Conservation (phyloP, 345 rosid genomes). For the Erucastrum elatum region DNA sequence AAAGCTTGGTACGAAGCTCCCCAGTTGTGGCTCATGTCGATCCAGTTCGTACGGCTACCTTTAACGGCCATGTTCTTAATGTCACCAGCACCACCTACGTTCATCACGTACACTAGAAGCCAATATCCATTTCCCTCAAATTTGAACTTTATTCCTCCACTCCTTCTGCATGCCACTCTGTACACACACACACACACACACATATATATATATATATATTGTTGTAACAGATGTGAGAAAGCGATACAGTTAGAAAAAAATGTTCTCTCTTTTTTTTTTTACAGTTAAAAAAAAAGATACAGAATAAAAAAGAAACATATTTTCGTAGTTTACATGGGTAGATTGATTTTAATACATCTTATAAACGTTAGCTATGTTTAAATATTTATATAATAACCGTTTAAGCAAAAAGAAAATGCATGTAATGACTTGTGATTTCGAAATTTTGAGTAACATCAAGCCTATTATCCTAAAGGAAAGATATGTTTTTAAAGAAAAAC, state of each 20-base stretch:
- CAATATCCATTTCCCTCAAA: constrained; percentile 64
- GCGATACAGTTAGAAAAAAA: too few relatives aligned
- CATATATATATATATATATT: not conserved
- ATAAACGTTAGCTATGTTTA: not conserved
- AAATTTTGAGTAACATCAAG: not conserved
- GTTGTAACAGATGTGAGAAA: too few relatives aligned
- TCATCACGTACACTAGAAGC: constrained; percentile 64
- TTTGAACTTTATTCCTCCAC: constrained; percentile 48
- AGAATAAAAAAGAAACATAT: too few relatives aligned
- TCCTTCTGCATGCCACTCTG: constrained; percentile 57
- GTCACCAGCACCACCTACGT: constrained; percentile 77
- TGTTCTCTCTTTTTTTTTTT: too few relatives aligned
- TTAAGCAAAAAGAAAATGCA: not conserved
- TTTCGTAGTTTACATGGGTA: not conserved
- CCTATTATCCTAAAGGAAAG: too few relatives aligned
- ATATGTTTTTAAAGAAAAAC: too few relatives aligned
- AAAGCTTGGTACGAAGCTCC: constrained; percentile 95
- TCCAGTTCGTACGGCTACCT: constrained; percentile 77
- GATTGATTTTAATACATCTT: not conserved
- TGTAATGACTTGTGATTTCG: not conserved
- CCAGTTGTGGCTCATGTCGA: constrained; percentile 89
- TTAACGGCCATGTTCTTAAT: constrained; percentile 55
- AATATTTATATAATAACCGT: not conserved
- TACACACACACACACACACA: too few relatives aligned
- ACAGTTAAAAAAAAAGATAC: too few relatives aligned